Base-by-base conservation (phyloP, 305 asterid genomes). In the Fraxinus xanthoxyloides region DNA sequence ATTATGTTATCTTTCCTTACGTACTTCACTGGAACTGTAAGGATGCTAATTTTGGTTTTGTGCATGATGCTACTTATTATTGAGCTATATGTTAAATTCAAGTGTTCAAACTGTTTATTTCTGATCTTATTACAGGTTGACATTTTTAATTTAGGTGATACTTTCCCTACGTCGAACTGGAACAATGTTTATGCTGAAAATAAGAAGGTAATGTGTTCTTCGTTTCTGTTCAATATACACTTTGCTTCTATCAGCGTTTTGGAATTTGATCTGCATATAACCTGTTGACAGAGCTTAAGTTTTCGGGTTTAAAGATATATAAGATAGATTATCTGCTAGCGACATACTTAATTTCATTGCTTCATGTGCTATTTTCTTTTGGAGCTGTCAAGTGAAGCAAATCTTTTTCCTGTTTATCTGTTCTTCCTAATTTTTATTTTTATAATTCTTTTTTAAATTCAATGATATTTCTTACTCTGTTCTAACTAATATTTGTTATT, bases 1-100 rank as follows among this genome's bases (percentile, higher is more conserved):
- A 75, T 94, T 85, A 84, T 94, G 92, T 82, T 96, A 79, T 92
- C 98, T 75, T 96, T 96, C 87, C 98, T 96, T 72, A 88, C 95
- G 6, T 96, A 94, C 86, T 96, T 96, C 78, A 92, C 97, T 7
- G 99, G 99, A 91, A 96, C 99, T 72, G 99, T 96, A 91, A 83
- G 99, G 89, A 79, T 28, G 54, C 72, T 74, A 79, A 67, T 83
- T 84, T 80, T 67, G 63, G 72, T 76, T 80, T 26, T 61, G 81
- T 81, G 79, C 59, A 86, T 81, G 56, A 32, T 77, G 21, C 65
- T 69, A 54, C 32, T 35, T 24, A 79, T 75, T 78, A 40, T 56
- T 23, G 77, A 46, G 72, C 76, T 77, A 74, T 61, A 59, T 79
- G 63, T 61, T 77, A 23, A 35, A 34, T 86, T 84, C 31, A 78